phyloP scores from a whole-genome alignment of 768 basidiomycete genomes.

The Galerina sulciceps region DNA sequence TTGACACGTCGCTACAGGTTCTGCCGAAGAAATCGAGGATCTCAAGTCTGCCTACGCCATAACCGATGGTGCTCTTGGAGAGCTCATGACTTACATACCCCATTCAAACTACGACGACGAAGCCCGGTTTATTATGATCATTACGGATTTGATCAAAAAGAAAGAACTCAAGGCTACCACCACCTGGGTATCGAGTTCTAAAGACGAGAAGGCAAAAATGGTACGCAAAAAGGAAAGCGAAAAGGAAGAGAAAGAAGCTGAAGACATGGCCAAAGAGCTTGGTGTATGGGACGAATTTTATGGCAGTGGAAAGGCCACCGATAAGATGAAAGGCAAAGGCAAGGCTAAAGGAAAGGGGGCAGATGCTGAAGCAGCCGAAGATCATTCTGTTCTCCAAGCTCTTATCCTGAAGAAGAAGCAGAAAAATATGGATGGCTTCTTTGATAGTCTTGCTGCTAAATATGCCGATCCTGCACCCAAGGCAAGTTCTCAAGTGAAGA shows the following conservation, averaged over 20 bases:
- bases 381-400: conserved; percentile 74
- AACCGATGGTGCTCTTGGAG: conserved; percentile 74
- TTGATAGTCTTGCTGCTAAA: conserved; percentile 77
- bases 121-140: conserved; percentile 71
- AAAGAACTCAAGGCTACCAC: conserved; percentile 59
- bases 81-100: conserved; percentile 85
- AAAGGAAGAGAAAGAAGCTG: conserved; percentile 86
- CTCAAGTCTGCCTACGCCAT: conserved; percentile 73
- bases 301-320: conserved; percentile 70
- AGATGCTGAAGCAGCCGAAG: conserved; percentile 52
- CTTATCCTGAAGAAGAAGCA: conserved; percentile 78
- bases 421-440: conserved; percentile 70
- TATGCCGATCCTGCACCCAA: conserved; percentile 57
- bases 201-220: conserved; percentile 80
- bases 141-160: conserved; percentile 69
- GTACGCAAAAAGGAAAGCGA: conserved; percentile 73
- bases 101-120: conserved; percentile 89
- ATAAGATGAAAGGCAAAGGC: conserved; percentile 59
- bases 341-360: conserved; percentile 44
- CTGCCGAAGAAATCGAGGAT: conserved; percentile 83
- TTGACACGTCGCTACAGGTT: conserved; percentile 53
- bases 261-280: conserved; percentile 79
- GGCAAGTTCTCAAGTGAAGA: conserved; percentile 49
- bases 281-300: conserved; percentile 97
- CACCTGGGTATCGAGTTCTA: conserved; percentile 71